Evolutionary conservation across 768 basidiomycete species (phyloP).

Genomic region (Tricholoma terreum): DNA sequence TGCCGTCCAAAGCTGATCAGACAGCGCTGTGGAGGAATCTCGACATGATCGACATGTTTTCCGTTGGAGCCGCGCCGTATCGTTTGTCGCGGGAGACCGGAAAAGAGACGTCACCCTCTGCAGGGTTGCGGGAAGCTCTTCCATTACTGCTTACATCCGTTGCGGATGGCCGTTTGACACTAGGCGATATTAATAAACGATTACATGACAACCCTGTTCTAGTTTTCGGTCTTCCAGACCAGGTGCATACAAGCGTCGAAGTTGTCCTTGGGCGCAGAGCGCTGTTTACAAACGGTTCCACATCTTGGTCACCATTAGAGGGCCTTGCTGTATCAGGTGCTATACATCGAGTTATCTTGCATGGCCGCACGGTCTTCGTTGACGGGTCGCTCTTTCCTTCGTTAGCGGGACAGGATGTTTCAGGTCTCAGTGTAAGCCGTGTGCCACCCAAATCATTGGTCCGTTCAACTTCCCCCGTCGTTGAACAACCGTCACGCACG

Average conservation of each 20-base stretch:
- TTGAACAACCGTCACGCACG: conserved; percentile 18
- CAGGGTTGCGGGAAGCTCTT: conserved; percentile 85
- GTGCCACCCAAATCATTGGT: conserved; percentile 13
- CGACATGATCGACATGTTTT: conserved; percentile 84
- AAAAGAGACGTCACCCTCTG: conserved; percentile 58
- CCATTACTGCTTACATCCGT: conserved; percentile 88
- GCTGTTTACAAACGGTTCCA: conserved; percentile 46
- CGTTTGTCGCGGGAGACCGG: conserved; percentile 62
- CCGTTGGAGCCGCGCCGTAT: conserved; percentile 84
- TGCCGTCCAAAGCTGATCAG: conserved; percentile 79
- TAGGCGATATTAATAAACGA: conserved; percentile 79
- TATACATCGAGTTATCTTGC: conserved; percentile 87
- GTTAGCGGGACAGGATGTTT: conserved; percentile 70
- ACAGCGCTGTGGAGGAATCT: conserved; percentile 82
- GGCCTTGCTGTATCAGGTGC: conserved; percentile 63
- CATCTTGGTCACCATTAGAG: conserved; percentile 83
- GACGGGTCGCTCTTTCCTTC: conserved; percentile 71
- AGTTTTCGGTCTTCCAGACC: conserved; percentile 90
- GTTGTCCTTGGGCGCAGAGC: conserved; percentile 81
- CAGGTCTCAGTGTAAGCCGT: conserved; percentile 53
- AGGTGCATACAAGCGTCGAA: conserved; percentile 84
- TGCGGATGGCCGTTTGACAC: conserved; percentile 68
- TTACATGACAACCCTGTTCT: conserved; percentile 89
- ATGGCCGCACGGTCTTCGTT: conserved; percentile 84
- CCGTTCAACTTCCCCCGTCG: conserved; percentile 25